These are phyloP conservation scores for Thymus mandschuricus DNA, from an alignment of 257 asterid species.

Conservation along the genomic window DNA sequence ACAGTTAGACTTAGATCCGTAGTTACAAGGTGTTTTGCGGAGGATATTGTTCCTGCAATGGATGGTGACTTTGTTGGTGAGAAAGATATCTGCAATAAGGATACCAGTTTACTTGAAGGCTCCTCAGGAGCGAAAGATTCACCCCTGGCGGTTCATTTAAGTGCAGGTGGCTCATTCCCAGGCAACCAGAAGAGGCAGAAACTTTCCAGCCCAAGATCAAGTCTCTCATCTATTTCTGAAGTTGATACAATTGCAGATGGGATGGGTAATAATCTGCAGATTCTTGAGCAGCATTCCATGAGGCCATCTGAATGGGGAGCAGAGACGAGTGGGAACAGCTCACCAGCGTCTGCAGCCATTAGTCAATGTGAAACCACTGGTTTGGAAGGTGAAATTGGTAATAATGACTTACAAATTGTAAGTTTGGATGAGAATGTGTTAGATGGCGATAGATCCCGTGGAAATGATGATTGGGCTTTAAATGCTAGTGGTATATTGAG, in stretches of 20 bases:
- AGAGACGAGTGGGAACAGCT: conserved; percentile 38
- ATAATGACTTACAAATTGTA: conserved; percentile 26
- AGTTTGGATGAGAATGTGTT: conserved; percentile 35
- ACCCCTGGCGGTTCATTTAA: conserved; percentile 33
- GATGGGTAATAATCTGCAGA: conserved; percentile 26
- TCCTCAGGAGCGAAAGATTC: conserved; percentile 37
- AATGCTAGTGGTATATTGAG: conserved; percentile 31
- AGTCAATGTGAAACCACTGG: conserved; percentile 25
- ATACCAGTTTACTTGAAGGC: conserved; percentile 31
- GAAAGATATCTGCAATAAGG: conserved; percentile 35
- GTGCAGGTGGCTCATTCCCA: conserved; percentile 34
- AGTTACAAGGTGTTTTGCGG: conserved; percentile 26
- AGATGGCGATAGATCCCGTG: conserved; percentile 32
- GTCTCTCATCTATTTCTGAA: conserved; percentile 37
- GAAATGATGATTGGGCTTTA: conserved; percentile 31
- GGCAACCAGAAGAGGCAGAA: conserved; percentile 45
- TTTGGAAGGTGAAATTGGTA: conserved; percentile 33
- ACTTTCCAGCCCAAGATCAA: conserved; percentile 42
- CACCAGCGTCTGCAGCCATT: conserved; percentile 35
- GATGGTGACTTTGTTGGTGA: conserved; percentile 38
- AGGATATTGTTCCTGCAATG: conserved; percentile 41
- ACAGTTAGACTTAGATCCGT: conserved; percentile 30
- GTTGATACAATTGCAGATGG: conserved; percentile 42
- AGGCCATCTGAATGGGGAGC: conserved; percentile 37
- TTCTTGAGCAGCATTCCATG: conserved; percentile 40